Evolutionary conservation across 495 filamentous ascomycete genomes (phyloP).

Genomic region (Trichoderma gamsii): DNA sequence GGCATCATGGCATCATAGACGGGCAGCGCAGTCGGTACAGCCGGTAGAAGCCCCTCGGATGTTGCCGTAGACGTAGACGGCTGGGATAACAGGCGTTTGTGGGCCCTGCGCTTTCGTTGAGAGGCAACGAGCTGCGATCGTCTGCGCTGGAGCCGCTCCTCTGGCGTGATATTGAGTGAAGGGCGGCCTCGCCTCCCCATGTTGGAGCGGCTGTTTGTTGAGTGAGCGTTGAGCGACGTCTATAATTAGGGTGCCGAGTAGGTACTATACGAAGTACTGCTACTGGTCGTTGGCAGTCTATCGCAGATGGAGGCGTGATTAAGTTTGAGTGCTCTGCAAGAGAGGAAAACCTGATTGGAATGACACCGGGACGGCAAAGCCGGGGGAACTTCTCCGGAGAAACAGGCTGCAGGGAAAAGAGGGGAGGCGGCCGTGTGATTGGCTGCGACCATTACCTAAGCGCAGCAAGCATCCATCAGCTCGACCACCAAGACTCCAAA

Average conservation of each 20-base stretch:
- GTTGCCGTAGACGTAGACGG: background rate
- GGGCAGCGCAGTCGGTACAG: background rate
- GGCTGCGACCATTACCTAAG: background rate
- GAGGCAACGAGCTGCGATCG: background rate
- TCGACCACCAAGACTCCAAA: background rate
- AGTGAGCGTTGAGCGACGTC: background rate
- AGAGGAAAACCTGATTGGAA: no score
- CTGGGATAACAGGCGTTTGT: background rate
- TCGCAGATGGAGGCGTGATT: no score
- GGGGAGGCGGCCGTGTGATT: background rate
- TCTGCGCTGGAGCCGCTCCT: background rate
- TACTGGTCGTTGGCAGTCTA: no score
- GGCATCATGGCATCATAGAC: background rate
- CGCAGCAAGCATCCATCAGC: background rate
- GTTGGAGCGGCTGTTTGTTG: background rate
- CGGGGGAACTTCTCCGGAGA: background rate
- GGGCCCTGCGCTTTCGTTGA: constrained; percentile 3
- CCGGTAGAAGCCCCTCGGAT: background rate
- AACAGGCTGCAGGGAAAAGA: background rate
- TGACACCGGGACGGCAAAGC: background rate
- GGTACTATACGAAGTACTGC: no score
- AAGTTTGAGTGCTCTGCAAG: no score
- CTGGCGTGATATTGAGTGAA: constrained; percentile 1
- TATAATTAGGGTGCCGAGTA: no score
- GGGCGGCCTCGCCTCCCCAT: constrained; percentile 5